Percentiles rank a stretch among this genome's conserved stretches.
Conservation (phyloP, 257 asterid genomes). For the Nicotiana noctiflora region DNA sequence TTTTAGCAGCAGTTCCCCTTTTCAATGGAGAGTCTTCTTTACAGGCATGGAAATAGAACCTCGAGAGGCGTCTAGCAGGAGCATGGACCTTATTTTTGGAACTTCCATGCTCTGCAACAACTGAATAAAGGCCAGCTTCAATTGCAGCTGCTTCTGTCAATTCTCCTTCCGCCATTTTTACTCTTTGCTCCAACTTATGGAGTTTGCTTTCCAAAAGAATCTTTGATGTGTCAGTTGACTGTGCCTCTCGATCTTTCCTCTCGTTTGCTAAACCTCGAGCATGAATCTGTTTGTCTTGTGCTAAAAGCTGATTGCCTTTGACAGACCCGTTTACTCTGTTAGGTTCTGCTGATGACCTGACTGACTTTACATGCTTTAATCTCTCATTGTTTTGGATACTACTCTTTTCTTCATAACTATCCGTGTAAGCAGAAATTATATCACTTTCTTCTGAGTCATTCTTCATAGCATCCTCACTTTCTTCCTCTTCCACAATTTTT, state of each 20-base stretch:
- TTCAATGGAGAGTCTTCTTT: conserved; percentile 34
- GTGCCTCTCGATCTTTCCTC: conserved; percentile 30
- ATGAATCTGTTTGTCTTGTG: conserved; percentile 17
- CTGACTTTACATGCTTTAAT: conserved; percentile 47
- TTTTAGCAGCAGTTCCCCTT: conserved; percentile 56
- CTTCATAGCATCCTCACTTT: conserved; percentile 10
- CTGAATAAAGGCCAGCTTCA: conserved; percentile 67
- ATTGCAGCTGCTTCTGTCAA: conserved; percentile 79
- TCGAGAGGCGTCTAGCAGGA: conserved; percentile 79
- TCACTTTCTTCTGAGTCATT: conserved; percentile 24
- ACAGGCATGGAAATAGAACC: conserved; percentile 63
- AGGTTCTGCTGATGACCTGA: conserved; percentile 46
- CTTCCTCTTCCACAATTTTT: conserved; percentile 21
- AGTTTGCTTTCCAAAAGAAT: conserved; percentile 35
- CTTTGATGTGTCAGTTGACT: conserved; percentile 38
- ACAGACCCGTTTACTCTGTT: conserved; percentile 40
- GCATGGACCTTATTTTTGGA: conserved; percentile 77
- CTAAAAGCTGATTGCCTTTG: conserved; percentile 21
- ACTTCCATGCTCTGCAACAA: conserved; percentile 79
- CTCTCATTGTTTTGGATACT: conserved; percentile 29
- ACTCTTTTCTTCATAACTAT: conserved; percentile 13
- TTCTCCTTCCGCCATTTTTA: conserved; percentile 57
- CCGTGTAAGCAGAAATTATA: conserved; percentile 18
- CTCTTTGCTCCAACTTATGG: conserved; percentile 44
- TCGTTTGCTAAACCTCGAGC: conserved; percentile 19